Evolutionary conservation across 1,284 basidiomycete genomes (phyloP).

Genomic region (Laetiporus sulphureus): DNA sequence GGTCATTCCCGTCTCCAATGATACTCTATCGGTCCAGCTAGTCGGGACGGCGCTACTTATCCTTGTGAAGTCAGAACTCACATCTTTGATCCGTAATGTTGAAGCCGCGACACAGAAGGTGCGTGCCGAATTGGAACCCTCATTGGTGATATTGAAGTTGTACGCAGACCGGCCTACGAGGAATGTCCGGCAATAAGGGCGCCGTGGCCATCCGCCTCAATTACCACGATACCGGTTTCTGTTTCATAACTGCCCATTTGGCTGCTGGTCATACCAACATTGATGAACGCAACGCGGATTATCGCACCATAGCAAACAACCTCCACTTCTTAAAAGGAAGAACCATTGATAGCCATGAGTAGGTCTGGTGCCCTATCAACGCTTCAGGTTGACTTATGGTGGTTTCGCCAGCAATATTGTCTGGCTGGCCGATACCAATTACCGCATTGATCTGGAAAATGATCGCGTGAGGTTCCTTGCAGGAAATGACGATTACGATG

Average conservation of each 20-base stretch:
- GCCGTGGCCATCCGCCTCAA: constrained; percentile 92
- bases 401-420: constrained; percentile 62
- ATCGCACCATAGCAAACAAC: constrained; percentile 78
- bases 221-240: constrained; percentile 86
- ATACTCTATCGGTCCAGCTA: constrained; percentile 42
- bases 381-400: too few relatives aligned
- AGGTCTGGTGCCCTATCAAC: constrained; percentile 28
- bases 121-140: constrained; percentile 9
- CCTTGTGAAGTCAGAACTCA: constrained; percentile 73
- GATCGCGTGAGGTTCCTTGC: constrained; percentile 68
- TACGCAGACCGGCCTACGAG: constrained; percentile 83
- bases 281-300: constrained; percentile 91
- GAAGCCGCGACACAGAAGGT: constrained; percentile 92
- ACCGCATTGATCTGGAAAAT: constrained; percentile 86
- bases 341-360: constrained; percentile 88
- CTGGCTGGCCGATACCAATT: constrained; percentile 96
- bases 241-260: constrained; percentile 93
- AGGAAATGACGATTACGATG: constrained; percentile 59
- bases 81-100: constrained; percentile 79
- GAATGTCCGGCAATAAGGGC: constrained; percentile 97
- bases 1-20: background rate
- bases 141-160: background rate
- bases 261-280: constrained; percentile 90
- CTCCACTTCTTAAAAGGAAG: constrained; percentile 88
- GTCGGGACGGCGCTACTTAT: constrained; percentile 93